Percentiles rank a stretch among this genome's conserved stretches.
phyloP scores from a whole-genome alignment of 2,329 filamentous ascomycete species.

The Immersiporthe knoxdaviesiana region DNA sequence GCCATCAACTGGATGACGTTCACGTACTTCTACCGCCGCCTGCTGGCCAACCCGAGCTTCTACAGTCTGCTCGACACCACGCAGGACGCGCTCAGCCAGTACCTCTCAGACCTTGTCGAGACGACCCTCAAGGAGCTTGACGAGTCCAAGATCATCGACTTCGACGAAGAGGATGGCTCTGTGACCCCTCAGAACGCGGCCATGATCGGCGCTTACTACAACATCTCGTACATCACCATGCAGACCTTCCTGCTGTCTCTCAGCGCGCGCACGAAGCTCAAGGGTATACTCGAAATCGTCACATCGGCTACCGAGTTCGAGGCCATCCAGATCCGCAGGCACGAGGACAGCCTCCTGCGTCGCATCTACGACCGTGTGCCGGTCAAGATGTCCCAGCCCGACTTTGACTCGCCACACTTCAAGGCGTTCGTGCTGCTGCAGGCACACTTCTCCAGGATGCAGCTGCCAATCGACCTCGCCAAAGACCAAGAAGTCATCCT shows the following conservation, averaged over 20 bases:
- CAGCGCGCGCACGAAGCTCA: constrained; percentile 86
- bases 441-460: constrained; percentile 97
- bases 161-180: constrained; percentile 91
- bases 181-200: constrained; percentile 90
- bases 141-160: constrained; percentile 93
- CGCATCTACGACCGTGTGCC: constrained; percentile 94
- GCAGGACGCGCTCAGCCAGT: constrained; percentile 90
- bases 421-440: constrained; percentile 97
- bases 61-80: constrained; percentile 88
- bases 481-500: constrained; percentile 94
- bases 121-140: constrained; percentile 86
- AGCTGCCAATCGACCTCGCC: constrained; percentile 89
- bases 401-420: constrained; percentile 94
- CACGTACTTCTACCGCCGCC: constrained; percentile 94
- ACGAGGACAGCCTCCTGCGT: constrained; percentile 84
- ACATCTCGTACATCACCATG: constrained; percentile 99
- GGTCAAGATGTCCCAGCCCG: constrained; percentile 88
- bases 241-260: constrained; percentile 95
- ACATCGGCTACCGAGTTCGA: constrained; percentile 98
- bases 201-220: constrained; percentile 99
- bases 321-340: constrained; percentile 87
- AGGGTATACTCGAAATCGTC: constrained; percentile 95
- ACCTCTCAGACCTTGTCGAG: constrained; percentile 93
- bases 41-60: constrained; percentile 94
- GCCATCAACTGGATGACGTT: constrained; percentile 99